Base-by-base conservation (phyloP, 2,329 filamentous ascomycete genomes). In the Cytospora piceicola region DNA sequence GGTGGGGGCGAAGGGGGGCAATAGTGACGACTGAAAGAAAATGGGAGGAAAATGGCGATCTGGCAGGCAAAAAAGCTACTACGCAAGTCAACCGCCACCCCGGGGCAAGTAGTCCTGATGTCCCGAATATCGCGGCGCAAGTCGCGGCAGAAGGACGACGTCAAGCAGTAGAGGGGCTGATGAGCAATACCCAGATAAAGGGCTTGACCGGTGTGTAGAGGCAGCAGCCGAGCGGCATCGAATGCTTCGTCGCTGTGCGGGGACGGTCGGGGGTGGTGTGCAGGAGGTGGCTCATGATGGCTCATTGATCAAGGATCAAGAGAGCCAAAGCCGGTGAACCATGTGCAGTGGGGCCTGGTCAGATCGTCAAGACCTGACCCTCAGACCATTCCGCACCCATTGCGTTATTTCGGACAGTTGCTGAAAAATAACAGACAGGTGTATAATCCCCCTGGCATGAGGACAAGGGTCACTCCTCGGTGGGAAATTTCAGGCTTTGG, bases 81-180 rank as follows among this genome's bases (percentile, higher is more conserved):
- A 68, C 71, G 69, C 69, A 72, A 72, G 74, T 72, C 70, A 53
- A 51, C 61, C 39, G 52, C 30, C 27, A 56, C n/a, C 53, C 22
- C 20, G 58, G 51, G 52, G 22, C 32, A 30, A 24, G 30, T 14
- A n/a, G 53, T 15, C 49, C 42, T 55, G 54, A 36, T 30, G 42
- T 24, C 20, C 32, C 58, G 61, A 67, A 65, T 69, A 63, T 70
- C 57, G 57, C 62, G 32, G 61, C 69, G 71, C 69, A 69, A 71
- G 67, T 53, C 69, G 68, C 71, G 72, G 72, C 70, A 72, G 69
- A 68, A 67, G 20, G 29, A 68, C 59, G 66, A 55, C 58, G 51
- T 39, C 14, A 17, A 17, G 11, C 29, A 42, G 24, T 36, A 53
- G 55, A 46, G 60, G 60, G 60, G 53, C 53, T 63, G 46, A 32